Conservation (phyloP, 164 flowering plant species). For the Protea cynaroides region DNA sequence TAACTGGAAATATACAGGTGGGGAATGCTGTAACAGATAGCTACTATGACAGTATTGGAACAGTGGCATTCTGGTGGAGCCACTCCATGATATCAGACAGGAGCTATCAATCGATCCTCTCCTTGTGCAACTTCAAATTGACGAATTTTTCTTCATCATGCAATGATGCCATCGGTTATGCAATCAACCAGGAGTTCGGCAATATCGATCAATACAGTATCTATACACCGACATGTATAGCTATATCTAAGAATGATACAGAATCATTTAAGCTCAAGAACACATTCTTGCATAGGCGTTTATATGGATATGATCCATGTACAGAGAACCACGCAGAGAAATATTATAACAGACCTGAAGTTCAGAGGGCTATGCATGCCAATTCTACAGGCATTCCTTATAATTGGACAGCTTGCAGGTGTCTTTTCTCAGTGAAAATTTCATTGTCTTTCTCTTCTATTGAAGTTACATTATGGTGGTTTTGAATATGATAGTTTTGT, state of each 20-base stretch:
- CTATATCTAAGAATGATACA: slow-evolving; percentile 5
- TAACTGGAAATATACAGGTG: slow-evolving; percentile 37
- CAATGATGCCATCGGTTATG: slow-evolving; percentile 39
- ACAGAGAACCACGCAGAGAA: slow-evolving; percentile 71
- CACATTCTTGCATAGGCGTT: slow-evolving; percentile 38
- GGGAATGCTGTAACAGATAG: slow-evolving; percentile 75
- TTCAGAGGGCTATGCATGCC: slow-evolving; percentile 82
- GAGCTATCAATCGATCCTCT: slow-evolving; percentile 52
- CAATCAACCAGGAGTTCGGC: slow-evolving; percentile 67
- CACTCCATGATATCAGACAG: slow-evolving; percentile 76
- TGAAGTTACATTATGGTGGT: neutral
- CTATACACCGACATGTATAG: slow-evolving; percentile 56
- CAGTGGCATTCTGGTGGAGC: slow-evolving; percentile 76
- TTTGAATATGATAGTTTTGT: neutral
- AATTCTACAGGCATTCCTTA: slow-evolving; percentile 61
- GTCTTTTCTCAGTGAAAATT: slow-evolving; percentile 17
- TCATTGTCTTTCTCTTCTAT: neutral
- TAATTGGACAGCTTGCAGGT: slow-evolving; percentile 95
- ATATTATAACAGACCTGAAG: slow-evolving; percentile 70
- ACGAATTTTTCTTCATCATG: slow-evolving; percentile 28
- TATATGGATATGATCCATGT: slow-evolving; percentile 80
- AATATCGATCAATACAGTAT: slow-evolving; percentile 83
- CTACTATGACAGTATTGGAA: slow-evolving; percentile 63
- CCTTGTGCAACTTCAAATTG: slow-evolving; percentile 46
- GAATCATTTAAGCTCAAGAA: slow-evolving; percentile 36